Base-by-base conservation (phyloP, 1,284 basidiomycete species). In the Xerocomus nothofagi region DNA sequence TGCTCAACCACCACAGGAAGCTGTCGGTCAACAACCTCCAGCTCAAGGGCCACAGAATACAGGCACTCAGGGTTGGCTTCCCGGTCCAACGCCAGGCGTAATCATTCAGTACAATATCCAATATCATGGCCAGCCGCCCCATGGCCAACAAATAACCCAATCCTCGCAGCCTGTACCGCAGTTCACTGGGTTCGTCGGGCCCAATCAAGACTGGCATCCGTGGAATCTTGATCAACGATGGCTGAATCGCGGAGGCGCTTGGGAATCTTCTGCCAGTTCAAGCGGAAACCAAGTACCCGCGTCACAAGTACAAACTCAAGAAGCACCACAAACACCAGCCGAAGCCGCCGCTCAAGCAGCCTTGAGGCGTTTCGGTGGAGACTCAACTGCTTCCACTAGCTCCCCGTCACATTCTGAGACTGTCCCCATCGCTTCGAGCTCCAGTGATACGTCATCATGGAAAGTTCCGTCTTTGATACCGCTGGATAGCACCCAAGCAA, bases 81-180 rank as follows among this genome's bases (percentile, higher is more conserved):
- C 64, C 12, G 70, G 67, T 26, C 66, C 66, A 26, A 57, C 57
- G 10, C 66, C 69, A 30, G 74, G 73, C 17, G 68, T 82, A 15
- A 68, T 78, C 24, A 76, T 82, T 46, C 79, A 81, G 44, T 82
- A 82, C 57, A 78, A 80, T 51, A 78, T 82, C 10, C 79, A 81
- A 52, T 80, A 80, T 45, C 76, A 77, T 30, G 62, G 64, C 27
- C 63, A 68, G 24, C 66, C 63, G 29, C 62, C 52, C 9, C 58
- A 57, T 21, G 47, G 39, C 31, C 58, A 60, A 49, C 68, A 63
- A 33, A 57, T 43, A 37, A 65, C 59, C 26, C 68, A 58, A 30
- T 61, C 62, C 18, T 67, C 67, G 33, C 73, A 68, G 40, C 70
- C 72, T 9, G 58, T 72, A 17, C 80, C 78, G 2, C 74, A 69